phyloP scores from a whole-genome alignment of 1,139 yeast species.

The Scheffersomyces titani region DNA sequence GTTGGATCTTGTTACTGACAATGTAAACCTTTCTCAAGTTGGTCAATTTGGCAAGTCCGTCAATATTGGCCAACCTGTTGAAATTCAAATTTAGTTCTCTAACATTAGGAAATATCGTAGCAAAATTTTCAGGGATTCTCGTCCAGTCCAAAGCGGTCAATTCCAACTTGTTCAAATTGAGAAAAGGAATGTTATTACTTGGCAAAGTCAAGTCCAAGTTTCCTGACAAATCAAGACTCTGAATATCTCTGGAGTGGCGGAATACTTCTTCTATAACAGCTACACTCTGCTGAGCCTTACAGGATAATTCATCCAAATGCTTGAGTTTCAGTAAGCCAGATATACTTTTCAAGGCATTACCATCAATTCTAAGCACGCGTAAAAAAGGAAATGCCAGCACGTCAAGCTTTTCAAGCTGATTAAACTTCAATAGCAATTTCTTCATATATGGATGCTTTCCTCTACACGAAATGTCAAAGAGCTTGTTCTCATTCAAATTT shows the following conservation, averaged over 20 bases:
- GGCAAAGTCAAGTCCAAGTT: constrained; percentile 19
- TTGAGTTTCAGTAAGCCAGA: constrained; percentile 31
- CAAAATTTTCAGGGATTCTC: constrained; percentile 36
- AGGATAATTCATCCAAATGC: constrained; percentile 45
- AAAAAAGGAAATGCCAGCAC: constrained; percentile 36
- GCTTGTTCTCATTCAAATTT: constrained; percentile 44
- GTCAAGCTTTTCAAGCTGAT: constrained; percentile 33
- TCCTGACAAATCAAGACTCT: constrained; percentile 42
- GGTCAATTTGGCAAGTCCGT: constrained; percentile 28
- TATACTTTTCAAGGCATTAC: constrained; percentile 33
- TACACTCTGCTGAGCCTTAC: constrained; percentile 32
- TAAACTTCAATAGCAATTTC: constrained; percentile 45
- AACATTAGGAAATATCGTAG: constrained; percentile 45
- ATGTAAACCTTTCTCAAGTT: constrained; percentile 42
- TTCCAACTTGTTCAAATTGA: constrained; percentile 40
- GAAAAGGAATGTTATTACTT: constrained; percentile 21
- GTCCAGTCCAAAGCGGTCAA: constrained; percentile 47
- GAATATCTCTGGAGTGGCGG: constrained; percentile 20
- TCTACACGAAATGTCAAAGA: constrained; percentile 25
- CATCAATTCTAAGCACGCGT: constrained; percentile 49
- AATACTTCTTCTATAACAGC: constrained; percentile 21
- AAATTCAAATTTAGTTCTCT: constrained; percentile 52
- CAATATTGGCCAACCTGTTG: constrained; percentile 37
- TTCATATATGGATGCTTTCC: constrained; percentile 34
- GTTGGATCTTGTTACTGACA: constrained; percentile 46